Conservation (phyloP, 495 filamentous ascomycete species). For the Letharia columbiana region DNA sequence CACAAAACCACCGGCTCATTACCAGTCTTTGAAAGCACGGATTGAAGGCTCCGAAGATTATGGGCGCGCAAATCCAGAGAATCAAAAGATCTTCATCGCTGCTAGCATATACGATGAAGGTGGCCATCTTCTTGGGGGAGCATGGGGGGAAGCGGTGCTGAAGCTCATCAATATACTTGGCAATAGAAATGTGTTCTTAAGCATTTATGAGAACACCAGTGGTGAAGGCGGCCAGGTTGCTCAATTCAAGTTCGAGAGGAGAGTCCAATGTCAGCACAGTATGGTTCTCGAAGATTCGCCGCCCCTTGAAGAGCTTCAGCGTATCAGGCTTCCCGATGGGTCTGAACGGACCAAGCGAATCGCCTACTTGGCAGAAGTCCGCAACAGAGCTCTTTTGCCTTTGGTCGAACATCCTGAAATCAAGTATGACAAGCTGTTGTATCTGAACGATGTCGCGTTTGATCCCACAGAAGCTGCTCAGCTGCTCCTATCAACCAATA, state of each 20-base stretch:
- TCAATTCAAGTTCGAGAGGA: slow-evolving; percentile 35
- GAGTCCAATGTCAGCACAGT: slow-evolving; percentile 42
- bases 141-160: slow-evolving; percentile 57
- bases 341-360: slow-evolving; percentile 58
- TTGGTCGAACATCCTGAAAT: slow-evolving; percentile 37
- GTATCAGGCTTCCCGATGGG: slow-evolving; percentile 53
- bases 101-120: slow-evolving; percentile 61
- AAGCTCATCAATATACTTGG: slow-evolving; percentile 54
- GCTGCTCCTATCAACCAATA: slow-evolving; percentile 69
- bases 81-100: slow-evolving; percentile 68
- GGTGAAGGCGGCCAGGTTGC: slow-evolving; percentile 41
- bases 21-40: slow-evolving; percentile 34
- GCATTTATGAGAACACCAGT: slow-evolving; percentile 64
- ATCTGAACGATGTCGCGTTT: slow-evolving; percentile 70
- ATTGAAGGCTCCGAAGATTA: slow-evolving; percentile 31
- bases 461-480: slow-evolving; percentile 60
- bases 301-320: slow-evolving; percentile 42
- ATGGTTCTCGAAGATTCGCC: slow-evolving; percentile 50
- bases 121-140: slow-evolving; percentile 49
- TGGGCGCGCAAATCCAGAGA: slow-evolving; percentile 53
- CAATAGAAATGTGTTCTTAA: slow-evolving; percentile 42
- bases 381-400: slow-evolving; percentile 64
- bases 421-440: slow-evolving; percentile 60
- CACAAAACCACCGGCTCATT: slow-evolving; percentile 44
- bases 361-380: slow-evolving; percentile 66